These are phyloP conservation scores for Nephelium lappaceum DNA, from an alignment of 345 rosid genomes.

Conservation along the genomic window DNA sequence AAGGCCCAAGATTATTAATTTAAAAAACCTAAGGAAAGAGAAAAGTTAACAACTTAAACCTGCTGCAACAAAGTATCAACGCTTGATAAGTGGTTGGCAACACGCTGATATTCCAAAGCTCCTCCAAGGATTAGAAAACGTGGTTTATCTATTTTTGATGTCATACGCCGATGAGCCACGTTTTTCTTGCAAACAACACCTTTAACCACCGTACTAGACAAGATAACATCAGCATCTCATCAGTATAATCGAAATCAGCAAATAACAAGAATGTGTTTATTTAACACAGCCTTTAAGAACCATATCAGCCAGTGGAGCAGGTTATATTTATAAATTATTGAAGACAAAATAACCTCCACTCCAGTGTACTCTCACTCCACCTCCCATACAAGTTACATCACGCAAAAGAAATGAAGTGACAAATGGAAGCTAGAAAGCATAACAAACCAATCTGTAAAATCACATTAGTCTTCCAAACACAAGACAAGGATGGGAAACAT, in stretches of 20 bases:
- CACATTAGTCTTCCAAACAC: background rate
- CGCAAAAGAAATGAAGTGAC: background rate
- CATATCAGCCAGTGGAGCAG: conserved; percentile 17
- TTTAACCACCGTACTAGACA: conserved; percentile 74
- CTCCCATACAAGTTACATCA: background rate
- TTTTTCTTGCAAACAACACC: conserved; percentile 98
- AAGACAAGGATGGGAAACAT: background rate
- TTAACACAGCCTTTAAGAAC: conserved; percentile 6
- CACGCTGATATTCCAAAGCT: conserved; percentile 95
- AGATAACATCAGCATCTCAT: conserved; percentile 39
- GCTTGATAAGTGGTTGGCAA: conserved; percentile 82
- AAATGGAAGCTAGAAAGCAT: background rate
- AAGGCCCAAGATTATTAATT: conserved; percentile 14
- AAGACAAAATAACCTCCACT: conserved; percentile 1
- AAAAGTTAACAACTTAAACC: conserved; percentile 48
- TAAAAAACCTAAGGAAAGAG: conserved; percentile 23
- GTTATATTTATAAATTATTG: conserved; percentile 11
- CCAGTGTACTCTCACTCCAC: background rate
- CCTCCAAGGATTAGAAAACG: conserved; percentile 87
- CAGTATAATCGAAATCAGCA: conserved; percentile 27
- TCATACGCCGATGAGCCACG: conserved; percentile 96
- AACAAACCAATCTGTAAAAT: background rate
- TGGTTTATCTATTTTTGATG: conserved; percentile 79
- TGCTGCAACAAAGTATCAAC: conserved; percentile 90
- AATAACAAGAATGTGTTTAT: conserved; percentile 17